phyloP scores from a whole-genome alignment of 371 early-diverging fungal species.

The Synchytrium microbalum region DNA sequence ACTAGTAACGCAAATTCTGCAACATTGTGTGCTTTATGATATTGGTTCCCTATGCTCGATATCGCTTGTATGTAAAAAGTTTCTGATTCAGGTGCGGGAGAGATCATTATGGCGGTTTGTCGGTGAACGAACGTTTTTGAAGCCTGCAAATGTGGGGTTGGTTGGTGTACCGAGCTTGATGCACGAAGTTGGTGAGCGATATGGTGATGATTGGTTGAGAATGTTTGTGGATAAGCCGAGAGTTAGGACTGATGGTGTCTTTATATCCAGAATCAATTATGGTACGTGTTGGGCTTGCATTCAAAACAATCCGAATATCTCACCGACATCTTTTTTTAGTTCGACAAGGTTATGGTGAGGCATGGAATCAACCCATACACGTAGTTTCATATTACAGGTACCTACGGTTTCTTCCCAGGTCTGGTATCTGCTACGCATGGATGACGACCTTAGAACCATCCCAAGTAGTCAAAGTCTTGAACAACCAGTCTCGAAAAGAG shows the following conservation, averaged over 20 bases:
- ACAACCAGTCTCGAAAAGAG: conserved; percentile 17
- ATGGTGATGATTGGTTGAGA: conserved; percentile 24
- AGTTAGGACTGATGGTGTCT: conserved; percentile 58
- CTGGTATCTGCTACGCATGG: conserved; percentile 20
- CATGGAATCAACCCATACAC: conserved; percentile 54
- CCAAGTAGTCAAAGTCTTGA: conserved; percentile 13
- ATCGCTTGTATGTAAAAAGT: conserved; percentile 48
- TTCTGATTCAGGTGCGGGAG: conserved; percentile 41
- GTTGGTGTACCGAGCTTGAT: conserved; percentile 17
- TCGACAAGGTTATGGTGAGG: conserved; percentile 43
- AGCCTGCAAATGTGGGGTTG: conserved; percentile 14
- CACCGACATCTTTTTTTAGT: not conserved
- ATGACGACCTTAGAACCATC: conserved; percentile 50
- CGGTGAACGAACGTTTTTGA: conserved; percentile 31
- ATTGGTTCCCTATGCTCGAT: conserved; percentile 38
- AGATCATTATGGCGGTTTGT: conserved; percentile 50
- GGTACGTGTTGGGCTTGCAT: conserved; percentile 10
- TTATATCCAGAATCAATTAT: conserved; percentile 59
- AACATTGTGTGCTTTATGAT: conserved; percentile 31
- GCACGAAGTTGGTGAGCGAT: conserved; percentile 9
- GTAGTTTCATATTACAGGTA: conserved; percentile 61
- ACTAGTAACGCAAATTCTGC: conserved; percentile 19
- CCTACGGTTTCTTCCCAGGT: conserved; percentile 54
- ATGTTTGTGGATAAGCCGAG: conserved; percentile 60
- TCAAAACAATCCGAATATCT: not conserved